phyloP scores from a whole-genome alignment of 169 alveolate genomes.

The Plasmodium chabaudi region DNA sequence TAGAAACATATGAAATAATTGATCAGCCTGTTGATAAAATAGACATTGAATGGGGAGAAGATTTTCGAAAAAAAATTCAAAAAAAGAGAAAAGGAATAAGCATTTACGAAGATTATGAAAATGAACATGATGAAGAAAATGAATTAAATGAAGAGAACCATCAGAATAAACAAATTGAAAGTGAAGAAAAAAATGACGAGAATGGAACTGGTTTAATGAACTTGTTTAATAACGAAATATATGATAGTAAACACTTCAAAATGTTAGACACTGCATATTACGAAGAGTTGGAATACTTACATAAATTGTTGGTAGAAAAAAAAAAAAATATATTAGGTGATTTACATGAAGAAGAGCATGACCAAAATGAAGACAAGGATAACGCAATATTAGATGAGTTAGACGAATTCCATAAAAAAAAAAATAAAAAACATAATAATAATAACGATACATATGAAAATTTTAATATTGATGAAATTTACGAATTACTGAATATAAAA shows the following conservation, averaged over 20 bases:
- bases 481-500: constrained; percentile 43
- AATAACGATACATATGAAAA: constrained; percentile 12
- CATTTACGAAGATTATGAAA: not conserved
- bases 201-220: constrained; percentile 11
- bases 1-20: constrained; percentile 62
- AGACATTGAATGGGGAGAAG: constrained; percentile 16
- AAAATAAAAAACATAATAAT: not conserved
- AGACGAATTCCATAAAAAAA: constrained; percentile 40
- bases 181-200: not conserved
- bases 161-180: not conserved
- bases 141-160: not conserved
- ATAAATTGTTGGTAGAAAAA: constrained; percentile 39
- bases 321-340: constrained; percentile 56
- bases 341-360: constrained; percentile 29
- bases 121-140: constrained; percentile 13
- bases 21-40: constrained; percentile 11
- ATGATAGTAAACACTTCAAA: constrained; percentile 27
- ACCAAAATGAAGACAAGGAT: constrained; percentile 31
- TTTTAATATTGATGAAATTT: constrained; percentile 50
- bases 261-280: constrained; percentile 48
- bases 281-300: constrained; percentile 55
- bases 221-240: constrained; percentile 8
- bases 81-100: constrained; percentile 22
- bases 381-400: constrained; percentile 31
- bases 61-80: constrained; percentile 29